A percentile compares a stretch with the other conserved stretches of the same genome.
phyloP scores from a whole-genome alignment of 768 basidiomycete genomes.

The Pisolithus sp. region DNA sequence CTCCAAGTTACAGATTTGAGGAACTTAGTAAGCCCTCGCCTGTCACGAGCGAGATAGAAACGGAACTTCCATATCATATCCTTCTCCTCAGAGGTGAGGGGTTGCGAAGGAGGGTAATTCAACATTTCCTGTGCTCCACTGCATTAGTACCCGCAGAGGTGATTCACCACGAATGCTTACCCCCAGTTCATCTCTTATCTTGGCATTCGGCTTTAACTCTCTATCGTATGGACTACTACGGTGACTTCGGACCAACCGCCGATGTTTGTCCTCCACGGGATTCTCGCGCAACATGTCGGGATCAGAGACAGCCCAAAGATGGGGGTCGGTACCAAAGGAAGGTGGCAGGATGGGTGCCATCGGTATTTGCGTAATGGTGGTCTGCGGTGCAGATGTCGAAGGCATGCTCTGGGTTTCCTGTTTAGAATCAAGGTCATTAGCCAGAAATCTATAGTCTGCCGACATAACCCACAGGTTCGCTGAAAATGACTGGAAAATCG shows the following conservation, averaged over 20 bases:
- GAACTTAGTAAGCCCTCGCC: constrained; percentile 94
- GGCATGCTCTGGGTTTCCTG: constrained; percentile 39
- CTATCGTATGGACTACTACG: constrained; percentile 91
- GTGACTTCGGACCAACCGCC: constrained; percentile 89
- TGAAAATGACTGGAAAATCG: constrained; percentile 95
- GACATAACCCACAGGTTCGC: constrained; percentile 62
- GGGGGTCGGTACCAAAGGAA: constrained; percentile 55
- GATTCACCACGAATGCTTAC: constrained; percentile 40
- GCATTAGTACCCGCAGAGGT: background rate
- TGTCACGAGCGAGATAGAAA: constrained; percentile 92
- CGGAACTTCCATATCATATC: constrained; percentile 98
- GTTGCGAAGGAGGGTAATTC: constrained; percentile 83
- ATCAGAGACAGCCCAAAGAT: constrained; percentile 84
- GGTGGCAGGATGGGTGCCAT: constrained; percentile 35
- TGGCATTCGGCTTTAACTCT: constrained; percentile 95
- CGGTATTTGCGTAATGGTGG: constrained; percentile 38
- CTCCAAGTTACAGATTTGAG: constrained; percentile 97
- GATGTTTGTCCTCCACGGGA: constrained; percentile 95
- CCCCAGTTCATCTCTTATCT: constrained; percentile 86
- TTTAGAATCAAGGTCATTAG: background rate
- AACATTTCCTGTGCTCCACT: constrained; percentile 65
- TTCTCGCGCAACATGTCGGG: constrained; percentile 91
- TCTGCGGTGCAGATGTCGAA: constrained; percentile 36
- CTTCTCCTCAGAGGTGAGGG: constrained; percentile 85
- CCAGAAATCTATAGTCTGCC: background rate